Evolutionary conservation across 805 yeast genomes (phyloP).

Genomic region (Barnettozyma wickerhamii): DNA sequence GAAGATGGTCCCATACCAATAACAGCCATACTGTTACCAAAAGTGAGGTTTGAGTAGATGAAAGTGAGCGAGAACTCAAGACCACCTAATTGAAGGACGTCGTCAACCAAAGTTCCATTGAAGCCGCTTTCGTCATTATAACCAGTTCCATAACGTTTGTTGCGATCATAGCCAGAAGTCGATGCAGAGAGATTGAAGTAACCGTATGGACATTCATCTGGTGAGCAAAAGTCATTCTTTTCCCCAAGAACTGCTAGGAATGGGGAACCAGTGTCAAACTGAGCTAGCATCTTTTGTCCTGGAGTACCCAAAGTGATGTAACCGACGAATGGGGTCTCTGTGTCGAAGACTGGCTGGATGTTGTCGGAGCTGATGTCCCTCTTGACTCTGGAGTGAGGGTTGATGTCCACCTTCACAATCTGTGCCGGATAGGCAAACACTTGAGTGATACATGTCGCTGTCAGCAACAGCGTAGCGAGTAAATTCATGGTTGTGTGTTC

Average conservation of each 20-base stretch:
- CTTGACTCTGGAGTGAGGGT: neutral
- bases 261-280: slow-evolving; percentile 20
- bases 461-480: neutral
- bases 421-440: neutral
- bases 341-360: neutral
- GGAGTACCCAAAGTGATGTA: slow-evolving; percentile 16
- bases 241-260: slow-evolving; percentile 7
- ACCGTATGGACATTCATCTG: slow-evolving; percentile 1
- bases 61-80: slow-evolving; percentile 1
- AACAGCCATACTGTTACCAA: slow-evolving; percentile 4
- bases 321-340: neutral
- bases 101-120: slow-evolving; percentile 8
- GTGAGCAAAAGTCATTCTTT: slow-evolving; percentile 3
- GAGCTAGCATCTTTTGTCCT: slow-evolving; percentile 9
- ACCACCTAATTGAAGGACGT: slow-evolving; percentile 11
- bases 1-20: slow-evolving; percentile 13
- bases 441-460: neutral
- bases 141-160: slow-evolving; percentile 1
- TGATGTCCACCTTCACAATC: neutral
- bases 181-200: slow-evolving; percentile 7
- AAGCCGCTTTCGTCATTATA: slow-evolving; percentile 11
- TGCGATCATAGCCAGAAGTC: slow-evolving; percentile 1
- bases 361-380: neutral
- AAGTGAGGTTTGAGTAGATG: slow-evolving; percentile 5
- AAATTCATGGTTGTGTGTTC: neutral